Evolutionary conservation across 2,329 filamentous ascomycete species (phyloP), one percentile per base, ranked within the genome.

Genomic region (Coniochaeta sp.): DNA sequence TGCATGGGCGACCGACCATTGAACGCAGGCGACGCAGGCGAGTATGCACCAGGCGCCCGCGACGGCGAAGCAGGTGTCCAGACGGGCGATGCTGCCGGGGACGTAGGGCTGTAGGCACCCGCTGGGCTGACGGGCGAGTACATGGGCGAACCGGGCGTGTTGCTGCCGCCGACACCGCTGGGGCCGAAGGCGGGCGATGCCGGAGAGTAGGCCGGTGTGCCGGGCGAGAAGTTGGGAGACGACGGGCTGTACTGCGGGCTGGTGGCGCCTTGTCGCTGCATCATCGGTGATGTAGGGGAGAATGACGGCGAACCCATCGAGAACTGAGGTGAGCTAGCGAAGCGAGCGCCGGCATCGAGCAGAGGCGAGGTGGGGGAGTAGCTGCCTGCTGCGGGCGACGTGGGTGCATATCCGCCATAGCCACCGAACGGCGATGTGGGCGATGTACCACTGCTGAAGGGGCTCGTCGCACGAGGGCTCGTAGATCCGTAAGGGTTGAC

Each of bases 321-420:
- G 66, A 85, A 86, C 28, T 78, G 79, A 3, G 82, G 82, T 54
- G 81, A 84, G 20, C 76, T 71, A 54, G 82, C 72, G 59, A 76
- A 82, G 18, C 78, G 73, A 46, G 72, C 68, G 28, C 69, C 72
- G 65, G 82, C 64, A 48, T 75, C 74, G 54, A 86, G 68, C 74
- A 82, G 71, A 28, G 79, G 88, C 47, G 88, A 92, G 0, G 88
- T 90, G 3, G 89, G 89, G 40, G 87, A 89, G 70, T 90, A 91
- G 3, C n/a, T n/a, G n/a, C 81, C 81, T 8, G 81, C 82, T 33
- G 82, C 82, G 48, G 88, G 88, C 30, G 88, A 92, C 1, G 89
- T 84, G 1, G 89, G 88, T 45, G 87, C 89, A 69, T 90, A 91
- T 30, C 82, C 81, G 51, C 69, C 69, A 55, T 75, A 69, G 64